These are phyloP conservation scores for Ustilago lituana DNA, from an alignment of 1,284 basidiomycete genomes.

Conservation along the genomic window DNA sequence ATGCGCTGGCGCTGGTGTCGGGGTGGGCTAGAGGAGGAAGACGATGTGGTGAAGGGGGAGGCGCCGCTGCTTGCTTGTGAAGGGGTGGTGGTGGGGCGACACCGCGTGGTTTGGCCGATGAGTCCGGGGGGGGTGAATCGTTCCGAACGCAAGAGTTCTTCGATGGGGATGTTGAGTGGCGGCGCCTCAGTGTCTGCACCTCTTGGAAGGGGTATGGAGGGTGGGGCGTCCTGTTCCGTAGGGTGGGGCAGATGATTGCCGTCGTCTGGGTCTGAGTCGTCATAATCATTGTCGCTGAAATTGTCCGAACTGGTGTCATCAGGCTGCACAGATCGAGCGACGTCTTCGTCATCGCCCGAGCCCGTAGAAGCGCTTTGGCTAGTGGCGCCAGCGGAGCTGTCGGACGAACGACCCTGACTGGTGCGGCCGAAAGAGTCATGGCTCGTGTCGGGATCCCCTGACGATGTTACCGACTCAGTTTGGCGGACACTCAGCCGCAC, in stretches of 20 bases:
- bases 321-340: neutral
- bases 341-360: constrained; percentile 7
- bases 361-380: constrained; percentile 2
- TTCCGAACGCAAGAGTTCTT: constrained; percentile 34
- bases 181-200: constrained; percentile 16
- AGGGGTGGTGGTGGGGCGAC: neutral
- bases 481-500: constrained; percentile 6
- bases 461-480: neutral
- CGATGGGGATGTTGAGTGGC: constrained; percentile 47
- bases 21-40: constrained; percentile 10
- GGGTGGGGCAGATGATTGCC: too few relatives aligned
- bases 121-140: constrained; percentile 17
- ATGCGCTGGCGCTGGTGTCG: neutral
- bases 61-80: constrained; percentile 11
- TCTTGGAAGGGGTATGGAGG: neutral
- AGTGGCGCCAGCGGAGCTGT: constrained; percentile 7
- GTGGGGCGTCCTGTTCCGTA: neutral
- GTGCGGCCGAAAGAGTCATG: constrained; percentile 17
- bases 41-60: neutral
- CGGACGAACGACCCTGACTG: constrained; percentile 13
- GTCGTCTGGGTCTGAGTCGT: neutral
- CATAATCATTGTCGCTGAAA: constrained; percentile 10
- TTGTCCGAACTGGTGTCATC: constrained; percentile 1
- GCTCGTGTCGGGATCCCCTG: constrained; percentile 23
- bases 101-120: neutral